These are phyloP conservation scores for Narthecium ossifragum DNA, from an alignment of 106 monocot species.

Conservation along the genomic window DNA sequence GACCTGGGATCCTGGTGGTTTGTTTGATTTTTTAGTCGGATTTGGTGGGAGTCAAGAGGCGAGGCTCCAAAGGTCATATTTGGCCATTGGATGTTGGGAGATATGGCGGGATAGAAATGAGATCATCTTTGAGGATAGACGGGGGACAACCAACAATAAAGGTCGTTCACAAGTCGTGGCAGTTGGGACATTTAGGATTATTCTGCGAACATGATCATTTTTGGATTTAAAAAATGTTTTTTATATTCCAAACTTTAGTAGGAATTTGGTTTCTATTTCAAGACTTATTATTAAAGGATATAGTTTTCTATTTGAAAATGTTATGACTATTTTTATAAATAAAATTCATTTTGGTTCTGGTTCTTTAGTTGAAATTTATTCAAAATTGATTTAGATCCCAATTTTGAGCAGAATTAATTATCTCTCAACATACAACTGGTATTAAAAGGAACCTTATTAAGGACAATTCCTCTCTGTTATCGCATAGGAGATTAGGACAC, in stretches of 20 bases:
- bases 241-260: slow-evolving; percentile 12
- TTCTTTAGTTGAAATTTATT: slow-evolving; percentile 1
- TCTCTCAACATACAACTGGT: background rate
- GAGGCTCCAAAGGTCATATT: too few species aligned
- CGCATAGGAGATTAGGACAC: slow-evolving; percentile 16
- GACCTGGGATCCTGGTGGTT: too few species aligned
- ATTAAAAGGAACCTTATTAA: background rate
- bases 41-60: too few species aligned
- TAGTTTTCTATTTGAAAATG: background rate
- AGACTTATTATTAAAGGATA: background rate
- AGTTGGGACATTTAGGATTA: too few species aligned
- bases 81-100: too few species aligned
- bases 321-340: background rate
- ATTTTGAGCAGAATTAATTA: background rate
- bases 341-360: background rate
- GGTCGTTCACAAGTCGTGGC: slow-evolving; percentile 14
- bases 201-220: background rate
- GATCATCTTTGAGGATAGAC: too few species aligned
- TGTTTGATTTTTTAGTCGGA: too few species aligned
- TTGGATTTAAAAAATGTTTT: slow-evolving; percentile 5
- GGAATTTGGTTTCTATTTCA: slow-evolving; percentile 15
- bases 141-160: too few species aligned
- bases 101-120: too few species aligned
- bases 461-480: background rate
- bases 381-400: background rate